Base-by-base conservation (phyloP, 202 grass and related monocot genomes). In the Musa balbisiana region DNA sequence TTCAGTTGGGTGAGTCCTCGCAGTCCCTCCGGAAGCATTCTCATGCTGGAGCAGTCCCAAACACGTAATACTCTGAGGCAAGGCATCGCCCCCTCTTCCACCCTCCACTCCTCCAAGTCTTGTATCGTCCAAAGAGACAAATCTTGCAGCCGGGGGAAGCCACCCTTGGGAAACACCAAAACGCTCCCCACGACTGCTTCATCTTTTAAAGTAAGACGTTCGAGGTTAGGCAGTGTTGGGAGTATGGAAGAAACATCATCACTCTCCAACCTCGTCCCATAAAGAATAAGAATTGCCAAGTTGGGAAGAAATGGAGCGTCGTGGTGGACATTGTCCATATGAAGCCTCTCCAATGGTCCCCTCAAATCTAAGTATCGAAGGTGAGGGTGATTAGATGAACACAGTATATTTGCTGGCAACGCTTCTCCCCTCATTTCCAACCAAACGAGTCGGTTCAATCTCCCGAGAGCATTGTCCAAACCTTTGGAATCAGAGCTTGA, bases 121-220 rank as follows among this genome's bases (percentile, higher is more conserved):
- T 8, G 15, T 19, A 20, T n/a, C 1, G 0, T 9, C 15, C 1
- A 0, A 14, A 59, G 16, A 6, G 0, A 0, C 16, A 59, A 17
- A 14, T 59, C 3, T 59, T 8, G 55, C 16, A 59, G 55, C 15
- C 55, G 14, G n/a, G 55, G 55, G n/a, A 59, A 59, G 2, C 55
- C 55, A 17, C 55, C 55, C 55, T 59, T 59, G 15, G 55, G 55
- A 59, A 59, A 59, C 55, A 59, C 16, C 55, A 59, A 59, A 59
- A 59, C 55, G 3, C 55, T 59, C n/a, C 55, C 55, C n/a, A 59
- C 55, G 10, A 59, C 15, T 59, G 55, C 55, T 1, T 59, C 15
- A 8, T 1, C 0, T 1, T 0, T 0, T 0, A n/a, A n/a, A 1
- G 0, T 0, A 59, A 59, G 55, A 1, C 0, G 3, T 19, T 59